Conservation (phyloP, 2,329 filamentous ascomycete genomes). For the Penicillium capsulatum region DNA sequence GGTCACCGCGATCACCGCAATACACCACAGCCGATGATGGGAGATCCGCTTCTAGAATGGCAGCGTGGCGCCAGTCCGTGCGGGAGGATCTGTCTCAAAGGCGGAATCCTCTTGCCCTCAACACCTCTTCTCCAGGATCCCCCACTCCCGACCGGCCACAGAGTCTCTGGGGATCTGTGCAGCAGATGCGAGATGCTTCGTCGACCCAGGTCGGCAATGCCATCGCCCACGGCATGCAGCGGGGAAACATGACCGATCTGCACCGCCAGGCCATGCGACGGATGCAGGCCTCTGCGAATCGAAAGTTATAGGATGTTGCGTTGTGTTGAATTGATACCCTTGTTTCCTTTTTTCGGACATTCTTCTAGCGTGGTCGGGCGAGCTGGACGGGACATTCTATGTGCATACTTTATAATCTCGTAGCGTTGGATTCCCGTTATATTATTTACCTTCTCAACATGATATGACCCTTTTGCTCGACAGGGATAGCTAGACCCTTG, state of each 20-base stretch:
- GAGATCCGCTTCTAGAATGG: constrained; percentile 54
- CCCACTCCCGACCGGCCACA: constrained; percentile 56
- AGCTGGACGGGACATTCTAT: neutral
- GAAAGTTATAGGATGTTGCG: constrained; percentile 19
- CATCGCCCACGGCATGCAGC: constrained; percentile 72
- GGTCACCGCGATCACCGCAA: constrained; percentile 13
- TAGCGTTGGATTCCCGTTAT: too few species aligned
- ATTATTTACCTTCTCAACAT: too few species aligned
- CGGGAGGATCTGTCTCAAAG: constrained; percentile 55
- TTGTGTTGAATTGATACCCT: constrained; percentile 15
- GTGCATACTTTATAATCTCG: too few species aligned
- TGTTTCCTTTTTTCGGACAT: constrained; percentile 9
- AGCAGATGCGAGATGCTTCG: constrained; percentile 56
- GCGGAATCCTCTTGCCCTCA: constrained; percentile 27
- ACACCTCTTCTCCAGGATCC: constrained; percentile 29
- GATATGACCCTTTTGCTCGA: too few species aligned
- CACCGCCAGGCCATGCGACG: constrained; percentile 75
- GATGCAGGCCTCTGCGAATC: constrained; percentile 64
- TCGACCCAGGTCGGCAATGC: constrained; percentile 58
- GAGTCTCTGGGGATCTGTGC: constrained; percentile 56
- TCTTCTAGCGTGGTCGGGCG: too few species aligned
- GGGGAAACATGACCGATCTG: constrained; percentile 66
- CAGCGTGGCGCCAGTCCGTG: constrained; percentile 63
- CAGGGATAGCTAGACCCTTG: too few species aligned
- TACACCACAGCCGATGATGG: constrained; percentile 9